phyloP scores from a whole-genome alignment of 345 rosid species.

The Salix exigua region DNA sequence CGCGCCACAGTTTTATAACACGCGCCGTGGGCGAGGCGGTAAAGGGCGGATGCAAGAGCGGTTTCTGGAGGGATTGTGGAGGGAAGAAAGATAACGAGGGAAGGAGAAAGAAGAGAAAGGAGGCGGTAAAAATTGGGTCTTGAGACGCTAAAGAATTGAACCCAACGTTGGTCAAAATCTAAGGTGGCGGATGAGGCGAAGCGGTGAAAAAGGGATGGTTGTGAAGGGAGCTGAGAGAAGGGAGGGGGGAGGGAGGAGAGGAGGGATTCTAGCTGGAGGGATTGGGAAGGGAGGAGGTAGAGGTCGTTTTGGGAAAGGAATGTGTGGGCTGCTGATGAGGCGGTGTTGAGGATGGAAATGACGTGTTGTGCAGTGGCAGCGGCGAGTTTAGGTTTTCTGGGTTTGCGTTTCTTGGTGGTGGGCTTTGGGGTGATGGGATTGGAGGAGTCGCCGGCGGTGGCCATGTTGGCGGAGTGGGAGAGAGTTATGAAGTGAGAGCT shows the following conservation, averaged over 20 bases:
- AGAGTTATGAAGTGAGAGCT: background rate
- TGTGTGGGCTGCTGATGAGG: constrained; percentile 37
- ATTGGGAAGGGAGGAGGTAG: constrained; percentile 43
- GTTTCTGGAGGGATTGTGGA: constrained; percentile 34
- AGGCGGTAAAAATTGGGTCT: constrained; percentile 45
- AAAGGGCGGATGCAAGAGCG: constrained; percentile 60
- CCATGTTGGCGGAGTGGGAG: background rate
- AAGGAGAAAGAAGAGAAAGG: constrained; percentile 40
- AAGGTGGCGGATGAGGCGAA: constrained; percentile 33
- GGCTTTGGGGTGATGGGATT: background rate
- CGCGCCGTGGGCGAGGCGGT: constrained; percentile 70
- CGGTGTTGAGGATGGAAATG: constrained; percentile 38
- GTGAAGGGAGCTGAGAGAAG: constrained; percentile 13
- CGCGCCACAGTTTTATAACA: constrained; percentile 45
- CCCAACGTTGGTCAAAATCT: constrained; percentile 55
- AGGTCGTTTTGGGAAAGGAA: constrained; percentile 51
- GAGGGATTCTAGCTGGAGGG: constrained; percentile 36
- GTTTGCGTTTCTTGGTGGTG: constrained; percentile 7
- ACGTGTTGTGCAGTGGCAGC: constrained; percentile 16
- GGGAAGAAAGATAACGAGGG: constrained; percentile 34
- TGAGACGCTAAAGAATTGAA: constrained; percentile 54
- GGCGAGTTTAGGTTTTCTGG: background rate
- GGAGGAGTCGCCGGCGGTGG: background rate
- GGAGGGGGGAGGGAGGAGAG: constrained; percentile 29
- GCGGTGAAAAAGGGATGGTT: constrained; percentile 46